A percentile compares a stretch with the other conserved stretches of the same genome.
phyloP scores from a whole-genome alignment of 768 basidiomycete species.

The Rhizopogon vinicolor region DNA sequence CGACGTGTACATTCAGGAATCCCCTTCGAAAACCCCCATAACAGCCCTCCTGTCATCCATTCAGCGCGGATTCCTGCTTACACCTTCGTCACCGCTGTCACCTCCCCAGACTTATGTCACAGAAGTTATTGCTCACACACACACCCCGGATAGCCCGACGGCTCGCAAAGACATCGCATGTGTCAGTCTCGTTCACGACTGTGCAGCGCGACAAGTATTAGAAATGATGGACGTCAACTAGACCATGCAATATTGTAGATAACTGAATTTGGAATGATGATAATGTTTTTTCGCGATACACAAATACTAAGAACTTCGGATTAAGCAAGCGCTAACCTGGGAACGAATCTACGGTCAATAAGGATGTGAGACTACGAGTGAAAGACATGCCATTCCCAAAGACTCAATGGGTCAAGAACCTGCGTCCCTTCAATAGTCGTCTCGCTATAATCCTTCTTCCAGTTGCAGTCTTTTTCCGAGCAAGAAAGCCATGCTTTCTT shows the following conservation, averaged over 20 bases:
- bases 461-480: slow-evolving; percentile 59
- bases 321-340: background rate
- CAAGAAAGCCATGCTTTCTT: slow-evolving; percentile 88
- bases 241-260: background rate
- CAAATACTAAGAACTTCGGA: background rate
- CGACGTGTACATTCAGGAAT: background rate
- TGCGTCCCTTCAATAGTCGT: slow-evolving; percentile 71
- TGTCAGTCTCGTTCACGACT: background rate
- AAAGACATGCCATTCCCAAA: slow-evolving; percentile 8
- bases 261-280: too few relatives aligned
- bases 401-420: slow-evolving; percentile 71
- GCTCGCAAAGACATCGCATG: background rate
- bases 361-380: background rate
- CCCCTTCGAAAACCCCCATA: slow-evolving; percentile 53
- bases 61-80: slow-evolving; percentile 63
- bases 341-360: background rate
- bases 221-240: background rate
- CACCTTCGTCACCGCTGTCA: slow-evolving; percentile 58
- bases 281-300: too few relatives aligned
- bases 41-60: slow-evolving; percentile 59
- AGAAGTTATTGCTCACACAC: background rate
- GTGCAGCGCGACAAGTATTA: background rate
- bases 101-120: slow-evolving; percentile 44
- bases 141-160: background rate
- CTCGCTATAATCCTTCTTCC: slow-evolving; percentile 72